Evolutionary conservation across 768 basidiomycete species (phyloP).

Genomic region (Lactarius trivialis): DNA sequence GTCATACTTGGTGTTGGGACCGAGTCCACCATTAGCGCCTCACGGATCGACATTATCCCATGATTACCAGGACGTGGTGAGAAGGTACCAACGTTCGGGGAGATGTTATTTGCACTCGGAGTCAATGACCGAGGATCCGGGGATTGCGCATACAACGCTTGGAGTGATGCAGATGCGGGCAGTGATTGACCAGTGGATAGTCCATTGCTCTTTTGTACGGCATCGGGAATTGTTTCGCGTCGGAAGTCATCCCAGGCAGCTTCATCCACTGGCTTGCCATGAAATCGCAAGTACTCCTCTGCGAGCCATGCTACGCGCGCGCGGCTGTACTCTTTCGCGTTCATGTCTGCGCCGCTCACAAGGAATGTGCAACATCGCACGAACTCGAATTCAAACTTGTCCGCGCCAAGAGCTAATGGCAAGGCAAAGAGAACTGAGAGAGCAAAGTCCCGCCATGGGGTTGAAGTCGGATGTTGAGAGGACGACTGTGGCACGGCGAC

Average conservation of each 20-base stretch:
- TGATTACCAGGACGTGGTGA: slow-evolving; percentile 22
- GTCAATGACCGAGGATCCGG: slow-evolving; percentile 32
- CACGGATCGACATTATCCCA: slow-evolving; percentile 10
- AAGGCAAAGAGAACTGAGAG: slow-evolving; percentile 54
- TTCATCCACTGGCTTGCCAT: slow-evolving; percentile 46
- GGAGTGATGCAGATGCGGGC: slow-evolving; percentile 43
- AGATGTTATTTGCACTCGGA: slow-evolving; percentile 24
- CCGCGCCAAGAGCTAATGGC: slow-evolving; percentile 48
- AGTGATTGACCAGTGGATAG: slow-evolving; percentile 29
- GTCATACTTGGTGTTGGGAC: not conserved
- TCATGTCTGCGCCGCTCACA: slow-evolving; percentile 47
- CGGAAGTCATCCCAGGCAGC: slow-evolving; percentile 54
- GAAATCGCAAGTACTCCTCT: slow-evolving; percentile 54
- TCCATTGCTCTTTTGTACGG: slow-evolving; percentile 23
- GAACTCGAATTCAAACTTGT: slow-evolving; percentile 65
- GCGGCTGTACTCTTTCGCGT: slow-evolving; percentile 33
- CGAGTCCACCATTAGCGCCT: slow-evolving; percentile 8
- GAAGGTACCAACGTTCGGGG: slow-evolving; percentile 30
- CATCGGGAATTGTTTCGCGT: slow-evolving; percentile 43
- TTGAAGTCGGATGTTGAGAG: slow-evolving; percentile 11
- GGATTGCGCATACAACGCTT: slow-evolving; percentile 47
- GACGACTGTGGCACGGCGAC: slow-evolving; percentile 14
- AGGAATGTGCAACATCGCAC: slow-evolving; percentile 59
- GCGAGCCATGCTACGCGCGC: slow-evolving; percentile 58
- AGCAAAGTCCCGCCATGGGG: slow-evolving; percentile 57